These are phyloP conservation scores for Pseudoturritis turrita DNA, from an alignment of 345 rosid genomes.

Conservation along the genomic window DNA sequence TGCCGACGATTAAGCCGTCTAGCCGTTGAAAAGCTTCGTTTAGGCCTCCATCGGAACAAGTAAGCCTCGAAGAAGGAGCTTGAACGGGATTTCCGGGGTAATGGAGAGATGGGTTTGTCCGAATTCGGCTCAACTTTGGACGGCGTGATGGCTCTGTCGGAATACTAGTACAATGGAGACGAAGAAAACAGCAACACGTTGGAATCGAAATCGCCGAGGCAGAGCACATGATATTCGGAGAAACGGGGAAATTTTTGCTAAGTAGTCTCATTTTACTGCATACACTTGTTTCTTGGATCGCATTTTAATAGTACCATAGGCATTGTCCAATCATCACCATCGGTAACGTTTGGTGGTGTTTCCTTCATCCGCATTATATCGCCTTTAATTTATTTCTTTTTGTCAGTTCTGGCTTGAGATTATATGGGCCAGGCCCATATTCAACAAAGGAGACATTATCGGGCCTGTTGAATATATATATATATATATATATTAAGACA, in stretches of 20 bases:
- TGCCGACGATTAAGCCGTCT: not conserved
- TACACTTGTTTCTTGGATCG: not conserved
- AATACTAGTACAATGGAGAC: constrained; percentile 10
- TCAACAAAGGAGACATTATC: not conserved
- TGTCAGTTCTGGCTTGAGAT: not conserved
- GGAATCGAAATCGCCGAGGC: constrained; percentile 27
- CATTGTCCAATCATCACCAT: not conserved
- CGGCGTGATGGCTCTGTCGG: not conserved
- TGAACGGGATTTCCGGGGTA: constrained; percentile 6
- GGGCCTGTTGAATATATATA: not conserved
- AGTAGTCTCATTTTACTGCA: not conserved
- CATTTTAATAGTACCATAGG: no score
- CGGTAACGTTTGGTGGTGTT: not conserved
- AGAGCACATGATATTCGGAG: constrained; percentile 4
- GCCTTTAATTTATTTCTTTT: no score
- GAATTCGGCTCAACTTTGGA: constrained; percentile 16
- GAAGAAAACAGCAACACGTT: not conserved
- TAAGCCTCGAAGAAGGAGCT: constrained; percentile 21
- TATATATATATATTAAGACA: not conserved
- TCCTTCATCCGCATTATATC: not conserved
- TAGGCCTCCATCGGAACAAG: constrained; percentile 36
- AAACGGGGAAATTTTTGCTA: not conserved
- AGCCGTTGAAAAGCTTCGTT: constrained; percentile 38
- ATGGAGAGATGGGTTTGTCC: constrained; percentile 16
- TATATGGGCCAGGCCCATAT: not conserved